phyloP scores from a whole-genome alignment of 2,329 filamentous ascomycete genomes.

The Xylaria sp. region DNA sequence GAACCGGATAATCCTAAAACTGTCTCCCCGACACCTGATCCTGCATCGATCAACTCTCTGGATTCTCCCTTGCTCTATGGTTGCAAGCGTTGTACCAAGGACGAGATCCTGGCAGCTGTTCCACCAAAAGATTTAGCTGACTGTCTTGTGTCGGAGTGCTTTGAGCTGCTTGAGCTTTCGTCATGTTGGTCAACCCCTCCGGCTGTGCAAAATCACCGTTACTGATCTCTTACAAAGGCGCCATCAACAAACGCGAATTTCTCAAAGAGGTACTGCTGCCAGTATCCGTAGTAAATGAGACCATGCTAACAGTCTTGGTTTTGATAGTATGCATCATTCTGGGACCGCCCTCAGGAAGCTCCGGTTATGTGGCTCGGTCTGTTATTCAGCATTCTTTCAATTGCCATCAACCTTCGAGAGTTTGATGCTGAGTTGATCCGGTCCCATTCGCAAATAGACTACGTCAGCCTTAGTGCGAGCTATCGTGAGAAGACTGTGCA shows the following conservation, averaged over 20 bases:
- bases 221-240: conserved; percentile 24
- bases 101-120: conserved; percentile 44
- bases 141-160: conserved; percentile 45
- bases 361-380: conserved; percentile 54
- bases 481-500: conserved; percentile 44
- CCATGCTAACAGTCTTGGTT: conserved; percentile 11
- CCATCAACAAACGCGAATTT: conserved; percentile 40
- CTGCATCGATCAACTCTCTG: neutral
- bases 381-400: conserved; percentile 52
- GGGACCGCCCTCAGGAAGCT: conserved; percentile 45
- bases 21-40: neutral
- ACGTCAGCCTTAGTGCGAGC: conserved; percentile 12
- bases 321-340: conserved; percentile 53
- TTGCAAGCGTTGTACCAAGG: conserved; percentile 32
- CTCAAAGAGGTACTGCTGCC: conserved; percentile 33
- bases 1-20: conserved; percentile 7
- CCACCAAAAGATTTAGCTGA: conserved; percentile 44
- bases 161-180: conserved; percentile 43
- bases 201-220: neutral
- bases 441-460: conserved; percentile 3
- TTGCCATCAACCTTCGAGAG: conserved; percentile 42
- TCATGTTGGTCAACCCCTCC: conserved; percentile 28
- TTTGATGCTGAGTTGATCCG: conserved; percentile 16
- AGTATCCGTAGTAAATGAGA: neutral
- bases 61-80: conserved; percentile 42